phyloP scores from a whole-genome alignment of 2,329 filamentous ascomycete species.

The Tolypocladium paradoxum region DNA sequence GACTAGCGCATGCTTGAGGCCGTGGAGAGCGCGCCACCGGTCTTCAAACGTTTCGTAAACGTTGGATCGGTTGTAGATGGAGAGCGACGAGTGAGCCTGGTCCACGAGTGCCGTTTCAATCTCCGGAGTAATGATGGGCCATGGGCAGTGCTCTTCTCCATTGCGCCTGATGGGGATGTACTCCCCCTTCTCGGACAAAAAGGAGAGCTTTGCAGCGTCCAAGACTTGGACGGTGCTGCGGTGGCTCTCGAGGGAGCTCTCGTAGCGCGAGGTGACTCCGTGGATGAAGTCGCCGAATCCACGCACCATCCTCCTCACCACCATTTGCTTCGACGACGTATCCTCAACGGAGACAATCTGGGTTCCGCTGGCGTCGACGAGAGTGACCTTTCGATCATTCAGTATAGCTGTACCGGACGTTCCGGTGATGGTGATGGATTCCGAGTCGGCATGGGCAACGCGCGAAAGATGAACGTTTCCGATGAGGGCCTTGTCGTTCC shows the following conservation, averaged over 20 bases:
- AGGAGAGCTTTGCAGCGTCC: background rate
- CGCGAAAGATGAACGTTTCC: background rate
- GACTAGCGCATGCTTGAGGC: background rate
- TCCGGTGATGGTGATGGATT: background rate
- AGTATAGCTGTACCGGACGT: background rate
- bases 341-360: background rate
- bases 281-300: background rate
- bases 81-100: background rate
- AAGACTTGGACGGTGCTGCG: background rate
- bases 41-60: background rate
- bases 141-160: background rate
- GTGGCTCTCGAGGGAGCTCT: background rate
- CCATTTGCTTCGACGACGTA: background rate
- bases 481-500: background rate
- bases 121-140: background rate
- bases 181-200: background rate
- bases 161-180: background rate
- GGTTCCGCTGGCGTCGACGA: background rate
- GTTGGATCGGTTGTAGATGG: constrained; percentile 1
- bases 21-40: background rate
- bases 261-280: background rate
- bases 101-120: background rate
- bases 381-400: background rate
- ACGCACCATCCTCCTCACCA: background rate
- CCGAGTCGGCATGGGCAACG: background rate